These are phyloP conservation scores for Fragilaria radians DNA, from an alignment of 108 stramenopile species.

Conservation along the genomic window DNA sequence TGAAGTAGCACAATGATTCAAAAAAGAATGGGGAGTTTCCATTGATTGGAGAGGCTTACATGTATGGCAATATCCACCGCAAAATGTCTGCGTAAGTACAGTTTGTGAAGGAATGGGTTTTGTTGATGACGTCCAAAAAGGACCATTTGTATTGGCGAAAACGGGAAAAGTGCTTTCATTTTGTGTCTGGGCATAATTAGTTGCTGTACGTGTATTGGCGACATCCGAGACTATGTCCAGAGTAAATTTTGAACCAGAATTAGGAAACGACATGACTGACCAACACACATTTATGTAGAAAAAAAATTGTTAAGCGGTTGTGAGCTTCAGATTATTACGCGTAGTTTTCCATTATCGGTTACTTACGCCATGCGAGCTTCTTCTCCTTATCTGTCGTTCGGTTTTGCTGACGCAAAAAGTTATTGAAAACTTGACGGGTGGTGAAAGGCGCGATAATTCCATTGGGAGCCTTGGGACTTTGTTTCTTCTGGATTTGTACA, in stretches of 20 bases:
- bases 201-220: slow-evolving; percentile 40
- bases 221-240: slow-evolving; percentile 38
- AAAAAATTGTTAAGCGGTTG: no score
- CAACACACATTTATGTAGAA: no score
- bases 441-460: background rate
- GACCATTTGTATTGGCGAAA: slow-evolving; percentile 28
- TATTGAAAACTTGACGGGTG: background rate
- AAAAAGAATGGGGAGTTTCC: slow-evolving; percentile 41
- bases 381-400: background rate
- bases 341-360: no score
- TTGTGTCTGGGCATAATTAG: slow-evolving; percentile 56
- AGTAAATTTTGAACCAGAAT: slow-evolving; percentile 70
- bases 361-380: slow-evolving; percentile 22
- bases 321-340: no score
- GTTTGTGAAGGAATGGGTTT: slow-evolving; percentile 9
- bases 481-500: background rate
- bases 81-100: slow-evolving; percentile 66
- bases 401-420: background rate
- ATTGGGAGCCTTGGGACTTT: background rate
- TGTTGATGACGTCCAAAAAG: slow-evolving; percentile 19
- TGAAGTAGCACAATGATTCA: slow-evolving; percentile 10
- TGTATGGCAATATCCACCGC: slow-evolving; percentile 40
- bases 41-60: slow-evolving; percentile 35
- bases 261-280: slow-evolving; percentile 58
- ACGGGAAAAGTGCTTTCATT: slow-evolving; percentile 19